Percentiles rank a stretch among this genome's conserved stretches.
phyloP scores from a whole-genome alignment of 768 basidiomycete species.

The Auriscalpium vulgare region DNA sequence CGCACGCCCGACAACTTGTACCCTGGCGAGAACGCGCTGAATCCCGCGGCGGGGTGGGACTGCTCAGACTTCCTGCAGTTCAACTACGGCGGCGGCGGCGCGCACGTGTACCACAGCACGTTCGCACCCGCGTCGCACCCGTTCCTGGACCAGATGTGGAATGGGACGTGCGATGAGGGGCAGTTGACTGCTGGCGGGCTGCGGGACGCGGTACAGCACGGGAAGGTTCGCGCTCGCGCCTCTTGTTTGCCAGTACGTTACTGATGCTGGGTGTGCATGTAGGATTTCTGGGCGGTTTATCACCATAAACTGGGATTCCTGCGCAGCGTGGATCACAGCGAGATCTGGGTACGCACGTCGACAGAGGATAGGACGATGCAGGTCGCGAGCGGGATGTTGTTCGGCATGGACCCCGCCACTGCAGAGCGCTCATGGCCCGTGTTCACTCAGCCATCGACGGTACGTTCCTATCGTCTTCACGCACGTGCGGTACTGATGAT shows the following conservation, averaged over 20 bases:
- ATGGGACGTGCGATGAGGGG: constrained; percentile 40
- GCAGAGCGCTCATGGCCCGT: constrained; percentile 29
- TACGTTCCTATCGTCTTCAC: constrained; percentile 16
- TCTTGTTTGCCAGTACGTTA: background rate
- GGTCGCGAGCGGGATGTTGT: constrained; percentile 36
- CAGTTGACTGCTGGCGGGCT: constrained; percentile 40
- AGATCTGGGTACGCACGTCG: constrained; percentile 37
- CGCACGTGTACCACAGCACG: constrained; percentile 33
- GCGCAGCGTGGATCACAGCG: constrained; percentile 23
- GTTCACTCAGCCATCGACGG: constrained; percentile 33
- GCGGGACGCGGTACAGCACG: constrained; percentile 34
- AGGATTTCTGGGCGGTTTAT: constrained; percentile 45
- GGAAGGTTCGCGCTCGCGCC: constrained; percentile 24
- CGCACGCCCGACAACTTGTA: constrained; percentile 44
- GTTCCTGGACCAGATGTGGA: constrained; percentile 35
- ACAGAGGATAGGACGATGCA: constrained; percentile 41
- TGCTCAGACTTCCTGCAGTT: constrained; percentile 31
- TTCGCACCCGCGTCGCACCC: constrained; percentile 34
- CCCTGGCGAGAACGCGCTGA: constrained; percentile 33
- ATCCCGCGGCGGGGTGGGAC: constrained; percentile 31
- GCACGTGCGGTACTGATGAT: background rate
- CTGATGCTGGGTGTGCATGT: background rate
- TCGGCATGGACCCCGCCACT: constrained; percentile 35
- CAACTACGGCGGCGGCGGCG: constrained; percentile 30
- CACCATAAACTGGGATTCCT: constrained; percentile 29